Percentiles rank a stretch among this genome's conserved stretches.
These are phyloP conservation scores for Exophiala sideris DNA, from an alignment of 2,329 filamentous ascomycete species.

Conservation along the genomic window DNA sequence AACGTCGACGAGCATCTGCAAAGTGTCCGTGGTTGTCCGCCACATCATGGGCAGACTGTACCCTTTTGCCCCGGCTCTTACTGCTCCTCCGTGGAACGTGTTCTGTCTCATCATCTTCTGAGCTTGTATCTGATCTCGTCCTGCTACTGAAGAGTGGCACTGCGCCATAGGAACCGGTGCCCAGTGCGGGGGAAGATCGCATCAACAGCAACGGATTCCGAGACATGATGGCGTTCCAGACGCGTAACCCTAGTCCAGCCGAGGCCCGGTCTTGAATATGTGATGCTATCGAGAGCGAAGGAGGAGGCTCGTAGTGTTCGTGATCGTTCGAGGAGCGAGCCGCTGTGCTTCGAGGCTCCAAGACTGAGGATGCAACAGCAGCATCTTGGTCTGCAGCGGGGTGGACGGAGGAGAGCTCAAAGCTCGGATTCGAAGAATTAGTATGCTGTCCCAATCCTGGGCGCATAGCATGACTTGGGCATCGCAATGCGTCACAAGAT, in stretches of 20 bases:
- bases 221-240: conserved; percentile 40
- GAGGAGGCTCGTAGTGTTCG: conserved; percentile 2
- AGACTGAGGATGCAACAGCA: conserved; percentile 4
- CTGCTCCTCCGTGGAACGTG: not conserved
- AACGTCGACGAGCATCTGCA: conserved; percentile 9
- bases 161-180: conserved; percentile 60
- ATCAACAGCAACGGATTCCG: conserved; percentile 57
- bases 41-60: conserved; percentile 16
- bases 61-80: conserved; percentile 20
- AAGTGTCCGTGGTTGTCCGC: conserved; percentile 8
- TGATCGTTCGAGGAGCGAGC: conserved; percentile 11
- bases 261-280: not conserved
- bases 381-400: conserved; percentile 19
- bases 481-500: conserved; percentile 1
- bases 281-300: conserved; percentile 9
- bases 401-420: conserved; percentile 16
- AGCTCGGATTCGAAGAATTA: not conserved
- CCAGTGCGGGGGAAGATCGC: conserved; percentile 58
- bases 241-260: conserved; percentile 15
- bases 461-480: conserved; percentile 15
- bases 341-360: conserved; percentile 9
- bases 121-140: conserved; percentile 17
- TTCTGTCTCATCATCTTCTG: conserved; percentile 31
- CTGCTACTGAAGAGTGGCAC: conserved; percentile 37
- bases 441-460: conserved; percentile 10